These are phyloP conservation scores for Podospora bellae-mahoneyi DNA, from an alignment of 495 filamentous ascomycete genomes.

Conservation along the genomic window DNA sequence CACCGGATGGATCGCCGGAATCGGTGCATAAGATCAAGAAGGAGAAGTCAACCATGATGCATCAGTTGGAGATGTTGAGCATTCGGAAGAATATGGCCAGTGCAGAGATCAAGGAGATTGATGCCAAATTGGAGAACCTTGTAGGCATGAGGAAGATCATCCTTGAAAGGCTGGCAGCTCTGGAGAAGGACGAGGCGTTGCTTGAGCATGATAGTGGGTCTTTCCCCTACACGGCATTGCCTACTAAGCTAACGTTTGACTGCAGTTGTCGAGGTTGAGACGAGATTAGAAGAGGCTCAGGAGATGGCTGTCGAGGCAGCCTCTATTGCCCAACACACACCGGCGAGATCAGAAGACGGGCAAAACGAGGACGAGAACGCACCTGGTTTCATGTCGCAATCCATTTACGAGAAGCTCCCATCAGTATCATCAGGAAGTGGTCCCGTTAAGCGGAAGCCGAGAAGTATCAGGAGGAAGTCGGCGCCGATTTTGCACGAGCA, in stretches of 20 bases:
- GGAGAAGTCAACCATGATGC: slow-evolving; percentile 70
- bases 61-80: slow-evolving; percentile 83
- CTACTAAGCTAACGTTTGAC: slow-evolving; percentile 10
- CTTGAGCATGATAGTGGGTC: slow-evolving; percentile 79
- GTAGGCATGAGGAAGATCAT: slow-evolving; percentile 92
- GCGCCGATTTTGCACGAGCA: slow-evolving; percentile 97
- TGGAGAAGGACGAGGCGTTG: slow-evolving; percentile 90
- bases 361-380: slow-evolving; percentile 48
- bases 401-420: slow-evolving; percentile 90
- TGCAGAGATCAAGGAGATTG: slow-evolving; percentile 92
- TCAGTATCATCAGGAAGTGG: slow-evolving; percentile 47
- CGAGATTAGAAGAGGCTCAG: slow-evolving; percentile 78
- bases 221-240: not conserved
- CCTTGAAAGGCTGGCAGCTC: slow-evolving; percentile 77
- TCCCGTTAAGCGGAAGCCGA: slow-evolving; percentile 55
- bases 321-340: slow-evolving; percentile 49
- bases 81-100: slow-evolving; percentile 97
- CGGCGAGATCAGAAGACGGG: slow-evolving; percentile 55
- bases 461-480: slow-evolving; percentile 66
- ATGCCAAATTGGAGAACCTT: slow-evolving; percentile 92
- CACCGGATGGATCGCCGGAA: slow-evolving; percentile 53
- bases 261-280: slow-evolving; percentile 77
- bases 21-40: slow-evolving; percentile 67
- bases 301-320: slow-evolving; percentile 69
- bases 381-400: slow-evolving; percentile 92